These are phyloP conservation scores for Schoenoplectus triqueter DNA, from an alignment of 202 grass and related monocot genomes.

Conservation along the genomic window DNA sequence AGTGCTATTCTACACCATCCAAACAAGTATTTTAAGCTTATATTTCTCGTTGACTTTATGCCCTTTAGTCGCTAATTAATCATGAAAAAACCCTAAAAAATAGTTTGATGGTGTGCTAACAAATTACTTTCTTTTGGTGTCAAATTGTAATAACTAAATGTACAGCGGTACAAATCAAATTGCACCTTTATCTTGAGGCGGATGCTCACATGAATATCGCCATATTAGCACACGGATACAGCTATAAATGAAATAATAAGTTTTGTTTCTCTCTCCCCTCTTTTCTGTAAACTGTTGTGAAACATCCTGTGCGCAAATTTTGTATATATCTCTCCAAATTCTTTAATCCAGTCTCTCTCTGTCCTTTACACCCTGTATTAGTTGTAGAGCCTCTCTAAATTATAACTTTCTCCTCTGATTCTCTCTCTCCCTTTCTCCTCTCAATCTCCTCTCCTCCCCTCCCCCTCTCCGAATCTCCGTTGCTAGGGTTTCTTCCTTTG, in stretches of 20 bases:
- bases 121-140: background rate
- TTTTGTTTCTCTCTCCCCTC: background rate
- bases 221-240: background rate
- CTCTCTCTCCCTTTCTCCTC: conserved; percentile 28
- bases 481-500: conserved; percentile 26
- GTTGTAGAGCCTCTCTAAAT: conserved; percentile 45
- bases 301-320: background rate
- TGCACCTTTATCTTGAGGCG: background rate
- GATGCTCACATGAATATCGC: conserved; percentile 8
- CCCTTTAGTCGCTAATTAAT: background rate
- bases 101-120: background rate
- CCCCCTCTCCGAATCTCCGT: conserved; percentile 56
- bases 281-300: conserved; percentile 30
- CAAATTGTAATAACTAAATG: background rate
- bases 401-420: conserved; percentile 42
- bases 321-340: conserved; percentile 17
- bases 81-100: background rate
- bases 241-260: background rate
- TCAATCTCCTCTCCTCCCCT: background rate
- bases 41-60: background rate
- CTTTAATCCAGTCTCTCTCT: conserved; percentile 35
- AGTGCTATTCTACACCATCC: no score
- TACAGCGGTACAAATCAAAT: conserved; percentile 1
- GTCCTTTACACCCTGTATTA: conserved; percentile 57
- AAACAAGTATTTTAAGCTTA: background rate